Evolutionary conservation across 2,329 filamentous ascomycete species (phyloP), one percentile per base, ranked within the genome.

Genomic region (Penicillium vulpinum): DNA sequence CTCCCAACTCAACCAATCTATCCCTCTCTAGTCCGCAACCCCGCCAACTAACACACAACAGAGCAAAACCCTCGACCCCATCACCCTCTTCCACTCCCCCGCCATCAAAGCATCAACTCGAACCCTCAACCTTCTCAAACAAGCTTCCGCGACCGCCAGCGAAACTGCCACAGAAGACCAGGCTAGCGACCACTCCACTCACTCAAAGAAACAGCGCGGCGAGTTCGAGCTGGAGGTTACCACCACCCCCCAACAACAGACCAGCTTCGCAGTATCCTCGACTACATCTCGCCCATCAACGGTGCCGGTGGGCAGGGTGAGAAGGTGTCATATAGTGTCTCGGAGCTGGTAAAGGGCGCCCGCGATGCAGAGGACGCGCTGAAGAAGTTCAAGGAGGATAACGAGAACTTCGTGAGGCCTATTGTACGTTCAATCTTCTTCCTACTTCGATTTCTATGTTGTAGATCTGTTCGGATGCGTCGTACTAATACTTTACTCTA

Each of bases 41-140:
- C 50, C n/a, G 43, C 28, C 28, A 48, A 22, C 35, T 58, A 58
- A 57, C 41, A 44, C 29, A 41, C 36, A 26, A 21, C 69, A 92
- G 89, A 85, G 82, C 77, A 92, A 91, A 82, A 84, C 88, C 64
- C 84, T 90, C 75, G 92, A 97, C 80, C 90, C 96, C 65, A 86
- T 97, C 73, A 97, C 93, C 60, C 88, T 99, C 81, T 99, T 97
- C 83, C 92, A 97, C 84, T 90, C 90, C 76, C 85, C 93, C 56
- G 83, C 82, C 67, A 84, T 85, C 52, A 84, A 88, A 22, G 82
- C 88, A 62, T 97, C 92, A 4, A 80, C 85, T 49, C 86, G 88
- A 58, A 88, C 89, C 31, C 85, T 88, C 60, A 88, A 85, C 40
- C 78, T 96, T 51, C 85, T 97, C 59, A 95, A 94, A 79, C 87